These are phyloP conservation scores for Trichosanthes truncata DNA, from an alignment of 306 rosid genomes.

Conservation along the genomic window DNA sequence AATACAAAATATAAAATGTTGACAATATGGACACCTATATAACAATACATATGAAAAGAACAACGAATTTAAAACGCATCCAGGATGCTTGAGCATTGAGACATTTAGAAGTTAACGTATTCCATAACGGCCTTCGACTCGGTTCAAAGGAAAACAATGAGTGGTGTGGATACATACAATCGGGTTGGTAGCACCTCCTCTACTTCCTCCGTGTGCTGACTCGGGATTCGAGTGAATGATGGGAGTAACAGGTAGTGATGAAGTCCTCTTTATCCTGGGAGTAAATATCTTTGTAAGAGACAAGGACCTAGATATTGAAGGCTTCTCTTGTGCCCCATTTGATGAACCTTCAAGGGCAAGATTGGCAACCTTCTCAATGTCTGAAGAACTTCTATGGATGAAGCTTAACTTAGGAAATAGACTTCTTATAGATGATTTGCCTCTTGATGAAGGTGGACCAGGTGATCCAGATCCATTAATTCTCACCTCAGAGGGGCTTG, in stretches of 20 bases:
- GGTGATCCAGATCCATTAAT: constrained; percentile 26
- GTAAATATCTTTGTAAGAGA: constrained; percentile 72
- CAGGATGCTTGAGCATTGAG: neutral
- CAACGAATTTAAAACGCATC: neutral
- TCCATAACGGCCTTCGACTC: neutral
- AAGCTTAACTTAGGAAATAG: constrained; percentile 72
- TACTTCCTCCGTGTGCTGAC: constrained; percentile 39
- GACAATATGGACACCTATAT: neutral
- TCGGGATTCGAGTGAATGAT: constrained; percentile 38
- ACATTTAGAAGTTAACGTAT: neutral
- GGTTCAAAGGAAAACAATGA: neutral
- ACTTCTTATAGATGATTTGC: constrained; percentile 50
- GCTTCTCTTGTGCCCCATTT: constrained; percentile 45
- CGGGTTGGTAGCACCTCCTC: constrained; percentile 31
- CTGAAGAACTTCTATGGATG: constrained; percentile 49
- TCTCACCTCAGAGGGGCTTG: constrained; percentile 52
- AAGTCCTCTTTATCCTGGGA: constrained; percentile 67
- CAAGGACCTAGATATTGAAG: constrained; percentile 61
- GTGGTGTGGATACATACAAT: constrained; percentile 37
- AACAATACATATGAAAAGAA: neutral
- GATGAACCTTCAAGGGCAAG: constrained; percentile 38
- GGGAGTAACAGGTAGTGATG: constrained; percentile 84
- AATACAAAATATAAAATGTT: neutral
- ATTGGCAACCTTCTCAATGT: constrained; percentile 48
- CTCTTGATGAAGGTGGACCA: constrained; percentile 49